These are phyloP conservation scores for Arthrobotrys conoides DNA, from an alignment of 2,329 filamentous ascomycete genomes.

Conservation along the genomic window DNA sequence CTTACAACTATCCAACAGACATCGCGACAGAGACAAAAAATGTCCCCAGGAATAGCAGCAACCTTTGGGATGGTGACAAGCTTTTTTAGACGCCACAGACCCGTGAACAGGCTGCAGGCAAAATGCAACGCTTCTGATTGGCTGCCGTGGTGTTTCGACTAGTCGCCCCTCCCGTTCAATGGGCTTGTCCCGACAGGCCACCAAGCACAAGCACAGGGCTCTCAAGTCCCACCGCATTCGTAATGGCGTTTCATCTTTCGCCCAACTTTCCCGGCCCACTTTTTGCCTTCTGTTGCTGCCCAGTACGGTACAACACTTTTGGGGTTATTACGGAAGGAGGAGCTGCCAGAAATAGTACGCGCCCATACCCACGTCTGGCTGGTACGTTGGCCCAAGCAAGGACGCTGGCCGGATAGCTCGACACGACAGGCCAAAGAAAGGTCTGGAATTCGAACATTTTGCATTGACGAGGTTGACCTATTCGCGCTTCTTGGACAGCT, in stretches of 20 bases:
- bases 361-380: constrained; percentile 48
- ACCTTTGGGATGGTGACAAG: constrained; percentile 38
- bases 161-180: constrained; percentile 53
- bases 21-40: background rate
- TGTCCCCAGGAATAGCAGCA: constrained; percentile 31
- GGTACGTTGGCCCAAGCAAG: background rate
- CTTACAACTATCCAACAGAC: too few relatives aligned
- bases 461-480: constrained; percentile 14
- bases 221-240: background rate
- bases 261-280: constrained; percentile 36
- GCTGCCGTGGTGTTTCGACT: constrained; percentile 37
- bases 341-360: constrained; percentile 60
- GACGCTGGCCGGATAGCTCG: constrained; percentile 1
- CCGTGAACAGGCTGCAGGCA: constrained; percentile 24
- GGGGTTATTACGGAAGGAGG: background rate
- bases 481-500: constrained; percentile 23
- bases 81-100: constrained; percentile 57
- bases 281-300: constrained; percentile 18
- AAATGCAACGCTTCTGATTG: constrained; percentile 27
- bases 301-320: constrained; percentile 46
- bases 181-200: constrained; percentile 26
- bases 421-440: background rate
- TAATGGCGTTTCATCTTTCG: constrained; percentile 57
- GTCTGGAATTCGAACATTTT: constrained; percentile 7
- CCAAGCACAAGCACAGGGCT: constrained; percentile 13